Percentiles rank a stretch among this genome's conserved stretches.
Evolutionary conservation across 352 stramenopile species (phyloP).

Genomic region (Blastocystis sp.): DNA sequence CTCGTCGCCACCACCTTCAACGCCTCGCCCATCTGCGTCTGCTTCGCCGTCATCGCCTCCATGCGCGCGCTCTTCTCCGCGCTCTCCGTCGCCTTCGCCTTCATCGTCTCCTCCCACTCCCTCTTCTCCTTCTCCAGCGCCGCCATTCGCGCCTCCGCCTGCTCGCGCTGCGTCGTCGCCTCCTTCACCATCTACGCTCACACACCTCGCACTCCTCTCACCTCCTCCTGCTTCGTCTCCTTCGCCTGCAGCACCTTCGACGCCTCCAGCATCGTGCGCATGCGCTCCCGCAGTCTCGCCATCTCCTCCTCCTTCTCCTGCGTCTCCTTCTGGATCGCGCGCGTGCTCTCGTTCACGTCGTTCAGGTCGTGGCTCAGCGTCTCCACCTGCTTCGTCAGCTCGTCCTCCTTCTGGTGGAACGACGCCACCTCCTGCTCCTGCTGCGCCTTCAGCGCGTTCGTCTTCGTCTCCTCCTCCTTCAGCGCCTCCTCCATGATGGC

Average conservation of each 20-base stretch:
- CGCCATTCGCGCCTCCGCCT: conserved; percentile 10
- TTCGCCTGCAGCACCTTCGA: conserved; percentile 19
- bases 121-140: conserved; percentile 3
- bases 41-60: neutral
- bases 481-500: conserved; percentile 28
- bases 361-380: conserved; percentile 55
- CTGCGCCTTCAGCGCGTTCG: conserved; percentile 1
- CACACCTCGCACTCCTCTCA: neutral
- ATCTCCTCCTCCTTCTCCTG: conserved; percentile 44
- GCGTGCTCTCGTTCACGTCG: conserved; percentile 43
- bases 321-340: conserved; percentile 56
- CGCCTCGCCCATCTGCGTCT: neutral
- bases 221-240: conserved; percentile 24
- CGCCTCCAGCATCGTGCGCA: neutral
- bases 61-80: neutral
- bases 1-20: conserved; percentile 1
- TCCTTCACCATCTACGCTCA: conserved; percentile 4
- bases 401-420: conserved; percentile 35
- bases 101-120: neutral
- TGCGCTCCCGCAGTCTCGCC: neutral
- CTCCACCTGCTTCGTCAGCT: conserved; percentile 34
- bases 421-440: conserved; percentile 6
- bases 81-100: neutral
- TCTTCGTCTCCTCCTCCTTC: conserved; percentile 24
- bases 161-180: neutral